Evolutionary conservation across 257 asterid genomes (phyloP).

Genomic region (Cynanchum wilfordii): DNA sequence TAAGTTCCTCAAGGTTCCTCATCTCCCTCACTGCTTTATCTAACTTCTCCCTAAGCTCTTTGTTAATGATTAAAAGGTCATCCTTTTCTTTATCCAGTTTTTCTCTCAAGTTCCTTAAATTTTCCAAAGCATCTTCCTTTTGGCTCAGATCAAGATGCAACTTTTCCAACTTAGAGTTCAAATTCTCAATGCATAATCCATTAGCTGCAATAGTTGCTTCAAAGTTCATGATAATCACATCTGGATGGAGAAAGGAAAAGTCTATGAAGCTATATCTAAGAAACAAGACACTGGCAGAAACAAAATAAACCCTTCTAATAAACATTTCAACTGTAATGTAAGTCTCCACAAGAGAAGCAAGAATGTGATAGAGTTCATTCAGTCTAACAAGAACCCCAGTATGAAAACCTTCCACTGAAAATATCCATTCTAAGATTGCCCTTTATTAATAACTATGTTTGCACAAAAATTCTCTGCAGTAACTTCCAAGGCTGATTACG

Average conservation of each 20-base stretch:
- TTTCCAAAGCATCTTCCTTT: slow-evolving; percentile 54
- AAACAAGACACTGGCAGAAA: slow-evolving; percentile 3
- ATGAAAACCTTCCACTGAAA: background rate
- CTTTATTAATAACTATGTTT: background rate
- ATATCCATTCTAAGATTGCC: background rate
- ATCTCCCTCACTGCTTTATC: slow-evolving; percentile 57
- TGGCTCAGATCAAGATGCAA: slow-evolving; percentile 54
- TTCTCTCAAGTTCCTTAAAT: slow-evolving; percentile 46
- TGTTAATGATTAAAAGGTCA: slow-evolving; percentile 49
- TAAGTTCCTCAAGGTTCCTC: slow-evolving; percentile 61
- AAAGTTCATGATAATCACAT: slow-evolving; percentile 44
- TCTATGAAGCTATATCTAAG: slow-evolving; percentile 13
- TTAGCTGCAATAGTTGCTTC: slow-evolving; percentile 58
- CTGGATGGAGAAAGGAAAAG: slow-evolving; percentile 35
- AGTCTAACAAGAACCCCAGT: background rate
- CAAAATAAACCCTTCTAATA: background rate
- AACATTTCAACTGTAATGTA: background rate
- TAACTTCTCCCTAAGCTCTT: slow-evolving; percentile 43
- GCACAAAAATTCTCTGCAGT: background rate
- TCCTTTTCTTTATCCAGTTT: slow-evolving; percentile 53
- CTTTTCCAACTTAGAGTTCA: slow-evolving; percentile 58
- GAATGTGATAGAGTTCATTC: background rate
- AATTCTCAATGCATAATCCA: slow-evolving; percentile 41
- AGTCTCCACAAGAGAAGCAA: background rate
- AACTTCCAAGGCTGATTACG: background rate